phyloP scores from a whole-genome alignment of 305 asterid species.

The Solanum hybrid region DNA sequence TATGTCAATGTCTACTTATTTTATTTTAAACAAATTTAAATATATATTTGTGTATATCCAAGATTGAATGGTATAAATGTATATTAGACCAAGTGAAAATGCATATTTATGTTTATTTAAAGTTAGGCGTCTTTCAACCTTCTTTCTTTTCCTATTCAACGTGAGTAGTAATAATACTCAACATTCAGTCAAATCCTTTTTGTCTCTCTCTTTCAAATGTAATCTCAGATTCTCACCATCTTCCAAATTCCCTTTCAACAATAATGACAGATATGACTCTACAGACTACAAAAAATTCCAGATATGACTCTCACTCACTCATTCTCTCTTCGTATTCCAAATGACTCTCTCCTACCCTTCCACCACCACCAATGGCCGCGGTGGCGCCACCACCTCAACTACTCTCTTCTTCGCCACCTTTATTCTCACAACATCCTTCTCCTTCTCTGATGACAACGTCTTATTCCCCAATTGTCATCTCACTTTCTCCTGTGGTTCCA shows the following conservation, averaged over 20 bases:
- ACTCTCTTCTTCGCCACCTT: background rate
- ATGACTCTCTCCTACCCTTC: background rate
- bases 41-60: too few relatives aligned
- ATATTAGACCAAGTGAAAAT: too few relatives aligned
- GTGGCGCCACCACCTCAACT: background rate
- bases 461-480: constrained; percentile 29
- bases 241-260: background rate
- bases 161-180: background rate
- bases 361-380: background rate
- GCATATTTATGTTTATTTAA: too few relatives aligned
- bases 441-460: constrained; percentile 1
- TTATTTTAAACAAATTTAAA: too few relatives aligned
- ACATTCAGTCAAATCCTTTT: background rate
- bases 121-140: background rate
- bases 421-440: background rate
- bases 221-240: background rate
- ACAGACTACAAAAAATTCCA: constrained; percentile 8
- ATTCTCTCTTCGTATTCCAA: constrained; percentile 9
- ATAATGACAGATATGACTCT: constrained; percentile 9
- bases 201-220: background rate
- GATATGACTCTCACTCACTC: background rate
- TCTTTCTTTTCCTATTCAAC: background rate
- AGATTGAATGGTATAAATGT: too few relatives aligned
- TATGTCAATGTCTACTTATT: background rate
- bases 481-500: constrained; percentile 45